Conservation (phyloP, 768 basidiomycete genomes). For the Lentinula boryana region DNA sequence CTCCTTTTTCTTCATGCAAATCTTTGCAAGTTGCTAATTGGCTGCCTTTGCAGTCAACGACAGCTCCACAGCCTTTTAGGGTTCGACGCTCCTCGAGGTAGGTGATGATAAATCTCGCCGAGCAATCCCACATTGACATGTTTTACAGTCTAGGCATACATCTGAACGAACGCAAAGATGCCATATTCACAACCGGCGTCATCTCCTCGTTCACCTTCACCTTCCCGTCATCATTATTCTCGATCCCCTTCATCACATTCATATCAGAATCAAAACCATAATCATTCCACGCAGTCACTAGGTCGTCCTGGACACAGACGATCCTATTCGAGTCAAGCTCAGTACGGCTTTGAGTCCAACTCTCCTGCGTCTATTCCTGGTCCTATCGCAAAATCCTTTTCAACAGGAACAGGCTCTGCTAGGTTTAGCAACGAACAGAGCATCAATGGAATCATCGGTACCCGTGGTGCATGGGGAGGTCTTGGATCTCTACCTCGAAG, state of each 20-base stretch:
- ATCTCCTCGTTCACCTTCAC: background rate
- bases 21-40: background rate
- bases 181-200: background rate
- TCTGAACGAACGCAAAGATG: background rate
- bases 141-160: background rate
- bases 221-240: background rate
- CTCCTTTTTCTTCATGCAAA: background rate
- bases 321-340: conserved; percentile 1
- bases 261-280: background rate
- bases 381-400: background rate
- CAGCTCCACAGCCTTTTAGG: background rate
- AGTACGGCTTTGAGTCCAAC: background rate
- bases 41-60: background rate
- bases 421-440: background rate
- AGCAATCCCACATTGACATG: background rate
- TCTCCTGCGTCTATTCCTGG: background rate
- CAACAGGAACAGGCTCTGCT: background rate
- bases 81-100: background rate
- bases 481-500: conserved; percentile 2
- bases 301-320: conserved; percentile 3
- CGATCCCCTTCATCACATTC: background rate
- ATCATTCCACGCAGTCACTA: background rate
- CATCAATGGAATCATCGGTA: background rate
- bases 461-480: background rate
- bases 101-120: background rate